These are phyloP conservation scores for Ottelia alismoides DNA, from an alignment of 106 monocot genomes.

Conservation along the genomic window DNA sequence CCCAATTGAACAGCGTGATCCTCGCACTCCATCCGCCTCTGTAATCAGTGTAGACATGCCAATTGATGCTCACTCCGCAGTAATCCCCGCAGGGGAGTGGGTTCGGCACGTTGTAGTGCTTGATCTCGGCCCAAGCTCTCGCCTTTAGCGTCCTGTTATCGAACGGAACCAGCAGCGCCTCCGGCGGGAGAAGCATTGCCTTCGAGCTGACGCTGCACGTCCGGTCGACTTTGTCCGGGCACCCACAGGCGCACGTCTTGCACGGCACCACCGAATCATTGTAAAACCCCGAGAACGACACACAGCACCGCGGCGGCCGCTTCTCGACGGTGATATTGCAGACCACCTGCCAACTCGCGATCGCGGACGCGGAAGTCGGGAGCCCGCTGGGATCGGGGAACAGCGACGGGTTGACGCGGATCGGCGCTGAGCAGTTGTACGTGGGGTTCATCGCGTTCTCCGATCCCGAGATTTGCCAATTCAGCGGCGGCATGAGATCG, in stretches of 20 bases:
- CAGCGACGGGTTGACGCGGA: slow-evolving; percentile 33
- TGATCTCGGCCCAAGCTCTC: slow-evolving; percentile 56
- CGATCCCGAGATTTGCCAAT: slow-evolving; percentile 24
- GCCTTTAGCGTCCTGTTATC: slow-evolving; percentile 57
- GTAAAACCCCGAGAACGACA: slow-evolving; percentile 83
- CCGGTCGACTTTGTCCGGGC: slow-evolving; percentile 8
- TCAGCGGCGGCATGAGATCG: slow-evolving; percentile 33
- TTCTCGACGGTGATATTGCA: slow-evolving; percentile 48
- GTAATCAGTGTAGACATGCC: slow-evolving; percentile 57
- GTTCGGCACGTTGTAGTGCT: slow-evolving; percentile 29
- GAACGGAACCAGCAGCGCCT: slow-evolving; percentile 63
- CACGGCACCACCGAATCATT: slow-evolving; percentile 78
- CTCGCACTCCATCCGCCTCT: slow-evolving; percentile 51
- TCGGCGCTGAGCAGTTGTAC: slow-evolving; percentile 39
- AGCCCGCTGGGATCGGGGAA: slow-evolving; percentile 56
- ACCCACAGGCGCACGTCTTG: slow-evolving; percentile 80
- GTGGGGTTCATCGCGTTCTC: slow-evolving; percentile 43
- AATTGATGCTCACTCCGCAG: slow-evolving; percentile 77
- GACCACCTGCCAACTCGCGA: slow-evolving; percentile 56
- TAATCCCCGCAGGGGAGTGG: slow-evolving; percentile 33
- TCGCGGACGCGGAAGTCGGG: slow-evolving; percentile 18
- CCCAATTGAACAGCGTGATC: slow-evolving; percentile 80
- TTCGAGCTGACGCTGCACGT: slow-evolving; percentile 52
- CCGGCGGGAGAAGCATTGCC: slow-evolving; percentile 48
- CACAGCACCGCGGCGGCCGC: slow-evolving; percentile 58